Conservation (phyloP, 345 rosid genomes). For the Gossypium arboreum region DNA sequence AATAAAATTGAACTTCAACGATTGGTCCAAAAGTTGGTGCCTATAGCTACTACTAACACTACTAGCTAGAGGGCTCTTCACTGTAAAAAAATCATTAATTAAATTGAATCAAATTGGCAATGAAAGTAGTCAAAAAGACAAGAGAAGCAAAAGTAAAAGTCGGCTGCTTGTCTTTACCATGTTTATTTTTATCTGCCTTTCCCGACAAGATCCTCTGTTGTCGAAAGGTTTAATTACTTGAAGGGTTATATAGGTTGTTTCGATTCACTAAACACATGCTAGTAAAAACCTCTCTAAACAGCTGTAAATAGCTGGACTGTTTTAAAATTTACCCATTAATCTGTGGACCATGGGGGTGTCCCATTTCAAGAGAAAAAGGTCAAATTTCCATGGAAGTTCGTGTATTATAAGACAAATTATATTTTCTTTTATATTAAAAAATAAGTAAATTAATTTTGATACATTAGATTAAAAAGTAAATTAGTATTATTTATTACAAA, state of each 20-base stretch:
- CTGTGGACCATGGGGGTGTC: too few species aligned
- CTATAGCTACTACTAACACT: background rate
- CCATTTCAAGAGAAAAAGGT: too few species aligned
- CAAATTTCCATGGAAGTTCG: too few species aligned
- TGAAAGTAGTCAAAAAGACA: conserved; percentile 23
- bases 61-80: too few species aligned
- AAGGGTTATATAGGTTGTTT: background rate
- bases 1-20: background rate
- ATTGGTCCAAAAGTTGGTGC: background rate
- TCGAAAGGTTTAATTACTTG: background rate
- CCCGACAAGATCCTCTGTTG: background rate
- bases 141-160: background rate
- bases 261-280: background rate
- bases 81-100: background rate
- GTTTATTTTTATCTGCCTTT: conserved; percentile 20
- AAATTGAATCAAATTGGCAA: background rate
- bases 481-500: rapidly evolving
- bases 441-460: rapidly evolving
- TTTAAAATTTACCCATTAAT: background rate
- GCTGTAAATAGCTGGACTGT: background rate
- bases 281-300: background rate
- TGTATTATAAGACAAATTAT: too few species aligned
- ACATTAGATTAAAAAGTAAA: too few species aligned
- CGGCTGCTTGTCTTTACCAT: conserved; percentile 28
- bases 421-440: too few species aligned